These are phyloP conservation scores for Hanseniaspora lindneri DNA, from an alignment of 805 yeast species.

Conservation along the genomic window DNA sequence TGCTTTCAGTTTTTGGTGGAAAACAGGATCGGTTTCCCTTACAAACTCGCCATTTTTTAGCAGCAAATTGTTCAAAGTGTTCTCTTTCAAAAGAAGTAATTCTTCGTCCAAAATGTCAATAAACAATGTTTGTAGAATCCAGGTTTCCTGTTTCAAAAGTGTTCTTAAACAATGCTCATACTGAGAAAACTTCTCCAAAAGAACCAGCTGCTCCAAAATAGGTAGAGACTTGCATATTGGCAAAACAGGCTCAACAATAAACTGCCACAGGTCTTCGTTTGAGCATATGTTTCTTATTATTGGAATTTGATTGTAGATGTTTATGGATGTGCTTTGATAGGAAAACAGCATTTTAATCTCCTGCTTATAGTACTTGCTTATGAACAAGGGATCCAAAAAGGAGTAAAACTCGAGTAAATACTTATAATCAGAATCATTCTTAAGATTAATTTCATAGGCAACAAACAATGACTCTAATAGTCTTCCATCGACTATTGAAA, in stretches of 20 bases:
- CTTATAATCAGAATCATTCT: conserved; percentile 8
- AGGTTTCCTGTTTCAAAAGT: conserved; percentile 12
- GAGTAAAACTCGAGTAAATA: conserved; percentile 14
- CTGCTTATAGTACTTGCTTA: conserved; percentile 3
- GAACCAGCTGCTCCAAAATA: conserved; percentile 4
- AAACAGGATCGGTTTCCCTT: conserved; percentile 5
- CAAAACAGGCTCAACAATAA: conserved; percentile 9
- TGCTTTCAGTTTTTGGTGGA: conserved; percentile 4
- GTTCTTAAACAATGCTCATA: conserved; percentile 12
- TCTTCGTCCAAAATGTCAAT: conserved; percentile 9
- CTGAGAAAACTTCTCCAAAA: conserved; percentile 8
- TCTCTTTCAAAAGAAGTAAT: conserved; percentile 3
- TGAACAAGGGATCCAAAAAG: conserved; percentile 8
- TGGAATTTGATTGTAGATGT: conserved; percentile 1
- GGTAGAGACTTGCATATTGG: conserved; percentile 7
- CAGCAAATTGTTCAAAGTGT: conserved; percentile 2
- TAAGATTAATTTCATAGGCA: neutral
- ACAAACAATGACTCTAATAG: neutral
- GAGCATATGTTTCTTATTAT: conserved; percentile 8
- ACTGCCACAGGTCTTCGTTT: conserved; percentile 8
- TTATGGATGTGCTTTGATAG: neutral
- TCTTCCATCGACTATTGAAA: conserved; percentile 5
- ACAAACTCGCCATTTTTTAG: conserved; percentile 15
- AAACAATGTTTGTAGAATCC: conserved; percentile 7
- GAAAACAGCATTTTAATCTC: conserved; percentile 2